phyloP scores from a whole-genome alignment of 768 basidiomycete genomes.

The Butyriboletus loyo region DNA sequence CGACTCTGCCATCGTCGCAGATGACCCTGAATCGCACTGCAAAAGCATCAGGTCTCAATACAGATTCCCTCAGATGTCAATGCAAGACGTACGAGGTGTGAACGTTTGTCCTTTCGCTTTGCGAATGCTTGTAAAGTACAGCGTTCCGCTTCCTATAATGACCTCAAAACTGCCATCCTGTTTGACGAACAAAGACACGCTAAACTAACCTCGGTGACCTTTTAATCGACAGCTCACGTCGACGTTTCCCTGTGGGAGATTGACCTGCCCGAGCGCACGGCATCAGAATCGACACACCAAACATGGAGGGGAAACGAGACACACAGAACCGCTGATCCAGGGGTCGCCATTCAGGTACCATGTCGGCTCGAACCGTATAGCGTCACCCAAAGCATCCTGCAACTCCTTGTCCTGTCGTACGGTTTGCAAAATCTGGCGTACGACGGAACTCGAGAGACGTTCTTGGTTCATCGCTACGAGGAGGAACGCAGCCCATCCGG shows the following conservation, averaged over 20 bases:
- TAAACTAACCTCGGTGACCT: conserved; percentile 58
- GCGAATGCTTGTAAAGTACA: conserved; percentile 83
- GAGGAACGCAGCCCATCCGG: conserved; percentile 68
- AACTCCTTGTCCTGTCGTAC: conserved; percentile 52
- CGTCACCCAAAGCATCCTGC: conserved; percentile 57
- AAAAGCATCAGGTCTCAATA: neutral
- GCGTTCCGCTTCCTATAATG: conserved; percentile 59
- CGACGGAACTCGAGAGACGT: conserved; percentile 71
- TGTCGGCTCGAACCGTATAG: conserved; percentile 35
- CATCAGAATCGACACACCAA: neutral
- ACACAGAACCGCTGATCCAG: conserved; percentile 62
- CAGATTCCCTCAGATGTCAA: neutral
- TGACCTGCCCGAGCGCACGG: conserved; percentile 47
- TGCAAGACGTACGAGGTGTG: conserved; percentile 47
- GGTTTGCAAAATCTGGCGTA: conserved; percentile 60
- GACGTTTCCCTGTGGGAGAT: conserved; percentile 70
- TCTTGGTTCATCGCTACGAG: conserved; percentile 74
- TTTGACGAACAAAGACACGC: neutral
- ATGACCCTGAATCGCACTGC: conserved; percentile 68
- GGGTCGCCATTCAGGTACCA: conserved; percentile 75
- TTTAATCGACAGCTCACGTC: conserved; percentile 75
- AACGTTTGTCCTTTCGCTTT: conserved; percentile 70
- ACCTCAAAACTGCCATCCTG: neutral
- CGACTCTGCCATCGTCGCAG: conserved; percentile 53
- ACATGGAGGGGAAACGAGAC: conserved; percentile 20